Evolutionary conservation across 2,329 filamentous ascomycete species (phyloP).

Genomic region (Colletotrichum neosansevieriae): DNA sequence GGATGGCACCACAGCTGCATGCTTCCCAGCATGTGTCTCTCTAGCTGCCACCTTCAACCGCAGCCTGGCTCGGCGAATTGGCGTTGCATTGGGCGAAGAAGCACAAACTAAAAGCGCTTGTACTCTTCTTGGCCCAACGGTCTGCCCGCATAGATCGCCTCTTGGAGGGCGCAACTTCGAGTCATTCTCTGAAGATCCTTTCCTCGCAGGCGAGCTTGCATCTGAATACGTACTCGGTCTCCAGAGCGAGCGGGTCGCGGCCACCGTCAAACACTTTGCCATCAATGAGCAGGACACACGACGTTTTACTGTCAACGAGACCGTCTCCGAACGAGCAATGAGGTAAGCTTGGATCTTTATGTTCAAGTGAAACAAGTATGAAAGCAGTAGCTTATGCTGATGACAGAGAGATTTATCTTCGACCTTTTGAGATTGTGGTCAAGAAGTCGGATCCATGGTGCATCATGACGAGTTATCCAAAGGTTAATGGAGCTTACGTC

Average conservation of each 20-base stretch:
- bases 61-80: constrained; percentile 66
- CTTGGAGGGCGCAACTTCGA: constrained; percentile 74
- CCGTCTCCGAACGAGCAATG: background rate
- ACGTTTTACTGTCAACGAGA: constrained; percentile 2
- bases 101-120: constrained; percentile 62
- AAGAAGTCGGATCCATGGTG: constrained; percentile 49
- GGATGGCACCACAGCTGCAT: constrained; percentile 24
- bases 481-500: constrained; percentile 49
- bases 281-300: constrained; percentile 24
- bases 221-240: constrained; percentile 47
- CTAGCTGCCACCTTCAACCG: constrained; percentile 73
- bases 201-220: constrained; percentile 56
- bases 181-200: constrained; percentile 68
- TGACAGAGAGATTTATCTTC: constrained; percentile 46
- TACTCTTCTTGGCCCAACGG: constrained; percentile 70
- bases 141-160: constrained; percentile 72
- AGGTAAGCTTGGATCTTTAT: background rate
- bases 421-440: constrained; percentile 53
- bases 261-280: constrained; percentile 36
- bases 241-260: constrained; percentile 15
- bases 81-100: constrained; percentile 48
- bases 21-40: constrained; percentile 13
- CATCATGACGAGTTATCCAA: constrained; percentile 55
- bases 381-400: background rate
- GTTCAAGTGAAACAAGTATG: background rate